Base-by-base conservation (phyloP, 2,329 filamentous ascomycete genomes). In the Aureobasidium melanogenum region DNA sequence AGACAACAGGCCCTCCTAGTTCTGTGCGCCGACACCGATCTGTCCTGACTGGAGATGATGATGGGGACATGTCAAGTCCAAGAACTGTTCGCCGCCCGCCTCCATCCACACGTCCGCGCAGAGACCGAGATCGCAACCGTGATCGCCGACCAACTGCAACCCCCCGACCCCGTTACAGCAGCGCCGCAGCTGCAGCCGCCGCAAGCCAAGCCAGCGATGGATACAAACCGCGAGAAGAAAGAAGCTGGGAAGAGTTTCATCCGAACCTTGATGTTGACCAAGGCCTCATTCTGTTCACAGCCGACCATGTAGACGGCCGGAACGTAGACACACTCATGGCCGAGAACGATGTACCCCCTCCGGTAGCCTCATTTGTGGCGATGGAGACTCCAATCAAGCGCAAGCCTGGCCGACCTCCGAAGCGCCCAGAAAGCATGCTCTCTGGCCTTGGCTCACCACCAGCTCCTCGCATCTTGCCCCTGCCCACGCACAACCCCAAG, bases 181-280 rank as follows among this genome's bases (percentile, higher is more conserved):
- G 89, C 48, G 91, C 84, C n/a, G 91, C 93, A 14, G 91, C 91
- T 30, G 89, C 92, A 26, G 90, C 92, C 55, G 91, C 91, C 6
- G 88, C 89, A 4, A 88, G 94, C 63, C 89, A 91, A 67, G 91
- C 96, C 71, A 92, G 86, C 69, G 94, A 97, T 77, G 92, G 93
- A 55, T 97, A 97, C 76, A 99, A 99, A 73, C 94, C 94, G 34
- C 84, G 94, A 70, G 94, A 99, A 76, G 94, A 99, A 77, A 86
- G 93, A 64, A 90, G 91, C 57, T 99, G 93, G 91, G 92, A 97
- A 70, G 94, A 99, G 72, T 97, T 97, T 66, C 94, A 99, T 74
- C 91, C 91, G 0, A 90, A 97, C 69, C 83, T 99, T 57, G 92
- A 97, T 76, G 91, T 97, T 52, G 91, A 96, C 61, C 82, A 82